Evolutionary conservation across 345 rosid species (phyloP).

Genomic region (Moricandia arvensis): DNA sequence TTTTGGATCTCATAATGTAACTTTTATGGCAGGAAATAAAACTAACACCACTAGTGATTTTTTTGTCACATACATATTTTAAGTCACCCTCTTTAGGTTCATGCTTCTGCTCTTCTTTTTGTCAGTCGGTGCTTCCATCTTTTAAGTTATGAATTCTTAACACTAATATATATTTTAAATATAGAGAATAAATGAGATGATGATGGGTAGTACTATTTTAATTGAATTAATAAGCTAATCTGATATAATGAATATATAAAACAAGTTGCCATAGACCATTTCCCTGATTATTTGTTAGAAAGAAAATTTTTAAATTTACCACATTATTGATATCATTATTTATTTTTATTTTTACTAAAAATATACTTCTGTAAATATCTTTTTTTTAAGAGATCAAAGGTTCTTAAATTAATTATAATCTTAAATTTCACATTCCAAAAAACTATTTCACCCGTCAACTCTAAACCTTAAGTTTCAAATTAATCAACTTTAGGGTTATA

Average conservation of each 20-base stretch:
- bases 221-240: neutral
- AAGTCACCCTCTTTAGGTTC: neutral
- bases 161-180: neutral
- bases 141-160: neutral
- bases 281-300: conserved; percentile 16
- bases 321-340: too few relatives aligned
- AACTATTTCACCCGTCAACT: too few relatives aligned
- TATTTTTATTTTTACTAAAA: too few relatives aligned
- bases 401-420: too few relatives aligned
- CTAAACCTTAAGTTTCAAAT: too few relatives aligned
- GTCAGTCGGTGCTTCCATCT: neutral
- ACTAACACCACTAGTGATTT: neutral
- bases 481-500: too few relatives aligned
- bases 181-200: neutral
- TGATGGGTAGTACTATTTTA: conserved; percentile 33
- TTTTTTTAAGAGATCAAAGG: too few relatives aligned
- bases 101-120: neutral
- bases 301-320: too few relatives aligned
- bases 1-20: neutral
- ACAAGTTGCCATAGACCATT: conserved; percentile 19
- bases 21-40: neutral
- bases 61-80: neutral
- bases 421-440: too few relatives aligned
- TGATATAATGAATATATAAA: neutral
- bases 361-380: too few relatives aligned